These are phyloP conservation scores for Leccinum obscurum DNA, from an alignment of 768 basidiomycete species.

Conservation along the genomic window DNA sequence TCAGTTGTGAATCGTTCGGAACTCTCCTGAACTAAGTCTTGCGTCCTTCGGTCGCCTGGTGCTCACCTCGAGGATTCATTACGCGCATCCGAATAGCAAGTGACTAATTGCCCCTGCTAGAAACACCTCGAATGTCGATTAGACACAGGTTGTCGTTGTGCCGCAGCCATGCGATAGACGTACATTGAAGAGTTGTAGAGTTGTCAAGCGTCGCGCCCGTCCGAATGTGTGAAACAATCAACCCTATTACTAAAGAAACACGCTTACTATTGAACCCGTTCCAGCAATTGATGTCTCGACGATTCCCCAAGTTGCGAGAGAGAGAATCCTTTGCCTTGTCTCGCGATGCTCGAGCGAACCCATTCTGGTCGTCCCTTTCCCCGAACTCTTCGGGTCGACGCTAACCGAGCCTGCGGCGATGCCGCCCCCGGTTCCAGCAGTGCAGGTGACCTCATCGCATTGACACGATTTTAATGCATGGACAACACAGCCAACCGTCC, in stretches of 20 bases:
- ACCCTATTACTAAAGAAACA: background rate
- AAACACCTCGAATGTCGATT: background rate
- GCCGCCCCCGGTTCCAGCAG: conserved; percentile 10
- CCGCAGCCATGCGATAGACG: background rate
- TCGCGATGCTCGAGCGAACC: background rate
- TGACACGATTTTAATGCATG: conserved; percentile 37
- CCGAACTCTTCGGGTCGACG: conserved; percentile 11
- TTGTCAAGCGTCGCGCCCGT: background rate
- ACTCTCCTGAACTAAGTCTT: conserved; percentile 1
- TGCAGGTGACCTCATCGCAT: conserved; percentile 29
- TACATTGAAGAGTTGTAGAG: background rate
- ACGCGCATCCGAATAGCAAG: conserved; percentile 5
- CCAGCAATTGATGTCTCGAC: background rate
- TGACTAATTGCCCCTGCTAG: conserved; percentile 5
- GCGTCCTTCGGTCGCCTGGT: conserved; percentile 18
- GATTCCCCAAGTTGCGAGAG: background rate
- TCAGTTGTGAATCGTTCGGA: background rate
- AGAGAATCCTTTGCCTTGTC: conserved; percentile 1
- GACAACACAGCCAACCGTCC: too few species aligned
- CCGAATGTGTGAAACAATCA: background rate
- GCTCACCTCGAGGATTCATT: conserved; percentile 22
- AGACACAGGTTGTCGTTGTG: background rate
- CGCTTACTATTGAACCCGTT: background rate
- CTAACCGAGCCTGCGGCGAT: conserved; percentile 24
- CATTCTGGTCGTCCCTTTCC: conserved; percentile 7